Conservation (phyloP, 106 monocot species). For the Dendrobium officinale region DNA sequence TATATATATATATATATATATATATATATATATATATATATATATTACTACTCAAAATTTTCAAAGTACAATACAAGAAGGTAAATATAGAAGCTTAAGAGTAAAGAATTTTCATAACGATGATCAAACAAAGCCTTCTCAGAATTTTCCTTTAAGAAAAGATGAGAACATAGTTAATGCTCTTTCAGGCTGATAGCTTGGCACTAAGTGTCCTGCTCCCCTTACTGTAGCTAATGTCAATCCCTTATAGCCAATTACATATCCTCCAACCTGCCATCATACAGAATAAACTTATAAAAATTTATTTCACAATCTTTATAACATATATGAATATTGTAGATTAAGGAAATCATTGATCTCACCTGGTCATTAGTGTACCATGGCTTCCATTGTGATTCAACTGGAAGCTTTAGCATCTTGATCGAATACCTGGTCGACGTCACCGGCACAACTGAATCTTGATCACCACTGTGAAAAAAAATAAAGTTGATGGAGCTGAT, state of each 20-base stretch:
- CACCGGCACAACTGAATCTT: slow-evolving; percentile 14
- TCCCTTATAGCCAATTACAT: slow-evolving; percentile 23
- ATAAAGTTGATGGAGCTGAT: not conserved
- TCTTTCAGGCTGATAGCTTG: slow-evolving; percentile 19
- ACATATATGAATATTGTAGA: too few species aligned
- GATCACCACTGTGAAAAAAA: slow-evolving; percentile 7
- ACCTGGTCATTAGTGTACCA: slow-evolving; percentile 10
- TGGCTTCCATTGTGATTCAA: slow-evolving; percentile 12
- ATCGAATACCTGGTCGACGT: slow-evolving; percentile 11
- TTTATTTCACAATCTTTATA: not conserved
- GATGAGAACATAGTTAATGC: slow-evolving; percentile 17
- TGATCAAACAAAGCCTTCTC: not conserved
- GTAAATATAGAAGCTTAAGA: not conserved
- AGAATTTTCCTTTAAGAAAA: slow-evolving; percentile 14
- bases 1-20: too few species aligned
- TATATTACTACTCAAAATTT: too few species aligned
- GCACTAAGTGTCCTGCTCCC: slow-evolving; percentile 22
- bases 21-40: too few species aligned
- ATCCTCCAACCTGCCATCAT: slow-evolving; percentile 22
- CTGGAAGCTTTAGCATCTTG: not conserved
- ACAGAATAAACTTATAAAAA: not conserved
- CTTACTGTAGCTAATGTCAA: slow-evolving; percentile 22
- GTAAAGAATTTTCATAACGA: not conserved
- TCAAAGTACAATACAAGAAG: not conserved
- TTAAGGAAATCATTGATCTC: not conserved